These are phyloP conservation scores for Sonneratia caseolaris DNA, from an alignment of 345 rosid genomes.

Conservation along the genomic window DNA sequence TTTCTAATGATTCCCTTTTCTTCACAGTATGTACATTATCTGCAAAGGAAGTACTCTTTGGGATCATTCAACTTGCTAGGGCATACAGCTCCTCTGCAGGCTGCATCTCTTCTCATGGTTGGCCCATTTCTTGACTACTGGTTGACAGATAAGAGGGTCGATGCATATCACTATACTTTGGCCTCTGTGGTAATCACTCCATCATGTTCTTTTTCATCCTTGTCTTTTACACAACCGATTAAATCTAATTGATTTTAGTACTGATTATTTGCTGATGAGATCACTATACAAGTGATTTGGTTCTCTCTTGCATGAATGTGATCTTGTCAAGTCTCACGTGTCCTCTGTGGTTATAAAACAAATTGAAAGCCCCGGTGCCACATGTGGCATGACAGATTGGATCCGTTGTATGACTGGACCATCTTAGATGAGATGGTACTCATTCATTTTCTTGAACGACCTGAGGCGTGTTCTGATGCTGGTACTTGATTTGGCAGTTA, in stretches of 20 bases:
- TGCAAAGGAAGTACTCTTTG: conserved; percentile 76
- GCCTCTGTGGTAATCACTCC: conserved; percentile 48
- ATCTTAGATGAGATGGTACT: too few species aligned
- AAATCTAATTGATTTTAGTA: neutral
- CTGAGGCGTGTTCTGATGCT: too few species aligned
- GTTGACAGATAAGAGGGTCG: conserved; percentile 71
- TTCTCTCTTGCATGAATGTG: too few species aligned
- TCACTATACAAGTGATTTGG: too few species aligned
- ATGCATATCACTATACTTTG: conserved; percentile 48
- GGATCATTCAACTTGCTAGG: conserved; percentile 90
- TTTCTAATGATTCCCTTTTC: neutral
- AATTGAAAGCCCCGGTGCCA: too few species aligned
- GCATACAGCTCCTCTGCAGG: conserved; percentile 97
- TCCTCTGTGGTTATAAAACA: too few species aligned
- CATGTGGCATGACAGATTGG: too few species aligned
- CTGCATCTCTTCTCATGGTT: conserved; percentile 61
- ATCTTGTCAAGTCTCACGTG: too few species aligned
- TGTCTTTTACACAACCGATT: neutral
- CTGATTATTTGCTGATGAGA: neutral
- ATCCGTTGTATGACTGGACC: too few species aligned
- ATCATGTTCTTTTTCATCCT: neutral
- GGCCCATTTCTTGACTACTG: conserved; percentile 92
- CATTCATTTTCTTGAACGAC: too few species aligned
- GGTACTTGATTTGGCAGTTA: too few species aligned
- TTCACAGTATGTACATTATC: conserved; percentile 86